These are phyloP conservation scores for Puccinia hordei DNA, from an alignment of 1,284 basidiomycete species.

Conservation along the genomic window DNA sequence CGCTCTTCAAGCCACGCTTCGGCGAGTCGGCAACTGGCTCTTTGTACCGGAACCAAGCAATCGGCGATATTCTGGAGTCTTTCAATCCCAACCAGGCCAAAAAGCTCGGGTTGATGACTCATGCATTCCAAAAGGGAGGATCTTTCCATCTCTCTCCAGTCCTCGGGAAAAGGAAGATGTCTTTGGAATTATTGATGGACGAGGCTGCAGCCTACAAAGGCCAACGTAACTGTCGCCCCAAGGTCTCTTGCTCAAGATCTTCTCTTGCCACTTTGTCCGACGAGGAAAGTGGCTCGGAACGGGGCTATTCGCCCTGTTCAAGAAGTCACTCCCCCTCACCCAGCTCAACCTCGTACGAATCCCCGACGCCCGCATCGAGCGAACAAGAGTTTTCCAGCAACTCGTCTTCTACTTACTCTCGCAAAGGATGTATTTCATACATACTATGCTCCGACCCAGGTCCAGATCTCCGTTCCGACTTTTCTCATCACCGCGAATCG, in stretches of 20 bases:
- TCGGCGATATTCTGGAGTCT: constrained; percentile 35
- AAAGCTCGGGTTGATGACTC: constrained; percentile 5
- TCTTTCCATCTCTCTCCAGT: constrained; percentile 9
- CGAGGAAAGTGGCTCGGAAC: constrained; percentile 22
- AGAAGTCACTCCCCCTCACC: constrained; percentile 15
- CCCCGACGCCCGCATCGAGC: neutral
- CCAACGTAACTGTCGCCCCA: constrained; percentile 14
- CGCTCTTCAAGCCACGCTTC: constrained; percentile 27
- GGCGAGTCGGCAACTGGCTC: constrained; percentile 26
- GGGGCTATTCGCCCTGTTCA: neutral
- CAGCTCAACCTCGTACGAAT: neutral
- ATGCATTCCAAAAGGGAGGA: constrained; percentile 14
- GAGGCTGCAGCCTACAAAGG: neutral
- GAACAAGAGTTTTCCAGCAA: neutral
- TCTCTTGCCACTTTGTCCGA: neutral
- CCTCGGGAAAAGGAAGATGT: constrained; percentile 15
- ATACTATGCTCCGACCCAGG: constrained; percentile 16
- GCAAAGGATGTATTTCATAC: constrained; percentile 25
- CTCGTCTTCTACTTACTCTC: neutral
- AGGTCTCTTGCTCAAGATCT: neutral
- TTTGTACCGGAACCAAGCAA: constrained; percentile 33
- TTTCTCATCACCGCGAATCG: neutral
- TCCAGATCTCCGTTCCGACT: neutral
- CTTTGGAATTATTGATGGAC: neutral
- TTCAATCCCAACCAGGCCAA: constrained; percentile 44